Base-by-base conservation (phyloP, 352 stramenopile species). In the Phytophthora cajani region DNA sequence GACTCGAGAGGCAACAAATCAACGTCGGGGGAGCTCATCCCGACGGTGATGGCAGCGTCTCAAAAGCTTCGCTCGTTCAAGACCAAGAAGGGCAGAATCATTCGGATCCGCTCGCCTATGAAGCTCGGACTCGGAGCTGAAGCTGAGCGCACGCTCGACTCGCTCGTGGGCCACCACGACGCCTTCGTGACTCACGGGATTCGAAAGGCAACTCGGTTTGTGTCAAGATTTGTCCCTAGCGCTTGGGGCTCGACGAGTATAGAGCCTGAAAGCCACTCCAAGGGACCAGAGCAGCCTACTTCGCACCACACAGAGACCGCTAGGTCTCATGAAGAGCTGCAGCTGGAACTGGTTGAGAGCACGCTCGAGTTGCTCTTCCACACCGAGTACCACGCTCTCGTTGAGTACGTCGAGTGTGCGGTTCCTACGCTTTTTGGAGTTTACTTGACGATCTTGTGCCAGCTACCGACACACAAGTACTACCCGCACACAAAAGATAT, bases 361-460 rank as follows among this genome's bases (percentile, higher is more conserved):
- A 60, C 53, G 9, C 66, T 72, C 3, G 11, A 66, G 9, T 27
- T 80, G 12, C 58, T 80, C 10, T 80, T 80, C 23, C 61, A 66
- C n/a, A 63, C 47, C 32, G 73, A 80, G 33, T 80, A 73, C 50
- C 61, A 65, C 5, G 47, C 64, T 14, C 53, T 78, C 0, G 53
- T 72, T 4, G 58, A 74, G 46, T 80, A 75, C 21, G 63, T 80
- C 46, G 70, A 78, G 42, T 75, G 58, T 44, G 52, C 61, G 6
- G 59, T 80, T 1, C 73, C 73, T 5, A 58, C 64, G 5, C 51
- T 80, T 19, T 80, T 72, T 32, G 25, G 49, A 0, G 11, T 67
- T 2, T 76, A 80, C 36, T 30, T 71, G 4, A 23, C 53, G 0
- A 59, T 75, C n/a, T n/a, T 80, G 1, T 67, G 23, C 10, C 50